Evolutionary conservation across 2,329 filamentous ascomycete species (phyloP), one percentile per base, ranked within the genome.

Genomic region (Trichoderma hamatum): DNA sequence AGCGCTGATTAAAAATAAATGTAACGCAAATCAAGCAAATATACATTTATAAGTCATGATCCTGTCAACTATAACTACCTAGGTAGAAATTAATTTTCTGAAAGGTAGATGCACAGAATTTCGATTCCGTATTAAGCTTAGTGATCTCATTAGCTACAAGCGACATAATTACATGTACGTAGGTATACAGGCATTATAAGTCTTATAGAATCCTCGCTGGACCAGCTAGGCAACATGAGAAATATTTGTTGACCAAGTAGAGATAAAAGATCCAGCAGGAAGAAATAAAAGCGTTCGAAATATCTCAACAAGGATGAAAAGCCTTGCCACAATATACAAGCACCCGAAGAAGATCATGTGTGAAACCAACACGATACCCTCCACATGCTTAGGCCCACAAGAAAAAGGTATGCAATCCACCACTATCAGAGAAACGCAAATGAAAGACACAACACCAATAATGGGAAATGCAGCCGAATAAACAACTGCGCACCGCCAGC

Each of bases 271-370:
- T 3, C 5, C 63, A 28, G 63, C 39, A 3, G 64, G 64, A 2
- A 59, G 39, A 30, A 59, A 59, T 6, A 7, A 59, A 16, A 67
- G 64, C 10, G 54, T 67, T 13, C 54, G 21, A 28, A 67, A 49
- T 2, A 67, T 59, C 52, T 67, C 39, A 1, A 59, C 54, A n/a
- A 67, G 4, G 16, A 67, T 24, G 1, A 67, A 46, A 0, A 67
- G 64, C 54, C 54, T 11, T 0, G 64, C 63, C 5, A 16, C 0
- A n/a, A n/a, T n/a, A n/a, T n/a, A n/a, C n/a, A n/a, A n/a, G n/a
- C n/a, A n/a, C n/a, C n/a, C n/a, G n/a, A n/a, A n/a, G n/a, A n/a
- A n/a, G n/a, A n/a, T n/a, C n/a, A n/a, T n/a, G n/a, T n/a, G n/a
- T n/a, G n/a, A n/a, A n/a, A n/a, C n/a, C n/a, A n/a, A n/a, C n/a